These are phyloP conservation scores for Platanthera guangdongensis DNA, from an alignment of 106 monocot species.

Conservation along the genomic window DNA sequence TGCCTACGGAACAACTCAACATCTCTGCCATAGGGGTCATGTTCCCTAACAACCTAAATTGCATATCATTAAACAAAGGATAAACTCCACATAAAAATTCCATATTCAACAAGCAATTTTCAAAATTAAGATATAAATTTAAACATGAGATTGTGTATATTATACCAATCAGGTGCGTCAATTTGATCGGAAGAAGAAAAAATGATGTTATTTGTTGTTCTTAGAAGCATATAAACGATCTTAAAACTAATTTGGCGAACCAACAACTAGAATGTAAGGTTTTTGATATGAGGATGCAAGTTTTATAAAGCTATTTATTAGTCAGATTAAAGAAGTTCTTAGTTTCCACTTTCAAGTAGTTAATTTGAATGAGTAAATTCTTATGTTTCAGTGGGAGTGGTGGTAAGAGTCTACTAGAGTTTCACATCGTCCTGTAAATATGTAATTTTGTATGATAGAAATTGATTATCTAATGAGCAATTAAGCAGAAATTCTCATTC, in stretches of 20 bases:
- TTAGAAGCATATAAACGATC: background rate
- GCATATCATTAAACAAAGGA: background rate
- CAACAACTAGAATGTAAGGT: no score
- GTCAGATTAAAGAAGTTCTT: no score
- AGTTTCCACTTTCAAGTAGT: no score
- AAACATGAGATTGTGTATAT: background rate
- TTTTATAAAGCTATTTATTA: no score
- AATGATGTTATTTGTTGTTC: background rate
- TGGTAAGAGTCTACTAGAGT: no score
- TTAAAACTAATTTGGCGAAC: background rate
- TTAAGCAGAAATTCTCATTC: no score
- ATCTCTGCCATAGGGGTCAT: slow-evolving; percentile 80
- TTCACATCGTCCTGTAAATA: no score
- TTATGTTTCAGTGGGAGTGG: no score
- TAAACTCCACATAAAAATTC: background rate
- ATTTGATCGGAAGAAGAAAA: background rate
- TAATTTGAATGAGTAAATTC: no score
- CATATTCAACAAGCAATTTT: background rate
- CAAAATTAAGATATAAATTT: background rate
- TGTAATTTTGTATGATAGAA: no score
- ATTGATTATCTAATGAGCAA: no score
- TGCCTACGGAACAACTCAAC: slow-evolving; percentile 80
- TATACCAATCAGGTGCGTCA: background rate
- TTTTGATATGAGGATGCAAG: no score
- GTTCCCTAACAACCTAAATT: slow-evolving; percentile 84